Evolutionary conservation across 1,284 basidiomycete species (phyloP).

Genomic region (Sporisorium exsertum): DNA sequence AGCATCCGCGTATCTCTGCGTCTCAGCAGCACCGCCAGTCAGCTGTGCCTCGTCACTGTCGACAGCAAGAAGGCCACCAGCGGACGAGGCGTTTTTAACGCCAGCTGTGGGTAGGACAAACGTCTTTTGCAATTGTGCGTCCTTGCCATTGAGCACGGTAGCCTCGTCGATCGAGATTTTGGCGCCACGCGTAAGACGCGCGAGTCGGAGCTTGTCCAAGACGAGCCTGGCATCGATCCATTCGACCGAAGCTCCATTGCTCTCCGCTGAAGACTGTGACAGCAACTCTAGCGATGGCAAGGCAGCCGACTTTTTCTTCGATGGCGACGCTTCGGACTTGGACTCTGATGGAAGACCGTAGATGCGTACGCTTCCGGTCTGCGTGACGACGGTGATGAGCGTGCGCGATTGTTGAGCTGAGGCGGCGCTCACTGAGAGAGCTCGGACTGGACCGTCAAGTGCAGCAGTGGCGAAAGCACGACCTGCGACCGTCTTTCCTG

Average conservation of each 20-base stretch:
- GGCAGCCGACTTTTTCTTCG: slow-evolving; percentile 46
- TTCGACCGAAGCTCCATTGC: slow-evolving; percentile 24
- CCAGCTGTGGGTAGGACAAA: slow-evolving; percentile 24
- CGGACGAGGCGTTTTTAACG: slow-evolving; percentile 9
- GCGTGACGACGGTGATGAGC: slow-evolving; percentile 68
- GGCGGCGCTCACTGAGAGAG: slow-evolving; percentile 35
- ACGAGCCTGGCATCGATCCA: slow-evolving; percentile 51
- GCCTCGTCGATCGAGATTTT: slow-evolving; percentile 60
- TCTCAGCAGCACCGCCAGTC: slow-evolving; percentile 35
- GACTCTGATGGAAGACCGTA: slow-evolving; percentile 57
- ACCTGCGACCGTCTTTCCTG: slow-evolving; percentile 24
- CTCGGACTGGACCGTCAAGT: slow-evolving; percentile 70
- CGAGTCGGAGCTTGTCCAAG: slow-evolving; percentile 47
- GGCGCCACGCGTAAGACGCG: slow-evolving; percentile 57
- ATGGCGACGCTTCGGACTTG: slow-evolving; percentile 40
- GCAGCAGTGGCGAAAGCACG: slow-evolving; percentile 65
- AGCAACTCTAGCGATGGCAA: slow-evolving; percentile 42
- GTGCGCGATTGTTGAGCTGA: slow-evolving; percentile 67
- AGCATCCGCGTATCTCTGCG: slow-evolving; percentile 58
- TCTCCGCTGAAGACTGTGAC: slow-evolving; percentile 24
- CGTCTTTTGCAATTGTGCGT: slow-evolving; percentile 30
- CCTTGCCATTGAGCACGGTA: slow-evolving; percentile 38
- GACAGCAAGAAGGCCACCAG: slow-evolving; percentile 23
- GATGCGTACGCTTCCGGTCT: slow-evolving; percentile 59
- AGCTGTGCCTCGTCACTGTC: slow-evolving; percentile 40